phyloP scores from a whole-genome alignment of 768 basidiomycete genomes.

The Phaffia australis region DNA sequence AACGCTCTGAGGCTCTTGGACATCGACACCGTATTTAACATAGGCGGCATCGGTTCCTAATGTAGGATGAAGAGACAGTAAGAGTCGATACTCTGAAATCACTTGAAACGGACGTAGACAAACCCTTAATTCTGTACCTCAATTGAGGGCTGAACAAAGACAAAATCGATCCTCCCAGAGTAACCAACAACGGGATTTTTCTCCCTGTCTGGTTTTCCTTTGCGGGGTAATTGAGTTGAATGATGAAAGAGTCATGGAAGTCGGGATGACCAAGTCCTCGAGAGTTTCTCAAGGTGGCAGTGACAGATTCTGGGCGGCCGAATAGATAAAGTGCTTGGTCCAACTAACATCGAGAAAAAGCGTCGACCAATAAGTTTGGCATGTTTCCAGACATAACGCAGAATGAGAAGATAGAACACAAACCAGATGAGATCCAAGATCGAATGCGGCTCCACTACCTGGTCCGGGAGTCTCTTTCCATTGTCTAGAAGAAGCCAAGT shows the following conservation, averaged over 20 bases:
- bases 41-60: conserved; percentile 57
- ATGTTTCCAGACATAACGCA: background rate
- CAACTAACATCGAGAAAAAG: background rate
- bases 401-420: conserved; percentile 1
- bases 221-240: conserved; percentile 33
- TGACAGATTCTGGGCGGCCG: conserved; percentile 58
- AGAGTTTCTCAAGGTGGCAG: conserved; percentile 59
- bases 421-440: conserved; percentile 62
- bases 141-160: conserved; percentile 57
- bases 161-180: conserved; percentile 57
- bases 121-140: conserved; percentile 53
- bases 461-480: conserved; percentile 68
- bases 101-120: background rate
- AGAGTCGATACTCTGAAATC: too few relatives aligned
- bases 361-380: too few relatives aligned
- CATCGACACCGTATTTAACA: conserved; percentile 63
- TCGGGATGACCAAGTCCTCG: conserved; percentile 42
- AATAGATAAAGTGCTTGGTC: conserved; percentile 59
- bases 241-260: conserved; percentile 40
- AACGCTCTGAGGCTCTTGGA: conserved; percentile 68
- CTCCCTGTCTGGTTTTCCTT: conserved; percentile 19
- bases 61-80: too few relatives aligned
- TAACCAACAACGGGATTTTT: conserved; percentile 49
- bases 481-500: conserved; percentile 31
- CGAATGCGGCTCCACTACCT: conserved; percentile 58